Conservation (phyloP, 768 basidiomycete species). For the Dictyophora rubrovolvata region DNA sequence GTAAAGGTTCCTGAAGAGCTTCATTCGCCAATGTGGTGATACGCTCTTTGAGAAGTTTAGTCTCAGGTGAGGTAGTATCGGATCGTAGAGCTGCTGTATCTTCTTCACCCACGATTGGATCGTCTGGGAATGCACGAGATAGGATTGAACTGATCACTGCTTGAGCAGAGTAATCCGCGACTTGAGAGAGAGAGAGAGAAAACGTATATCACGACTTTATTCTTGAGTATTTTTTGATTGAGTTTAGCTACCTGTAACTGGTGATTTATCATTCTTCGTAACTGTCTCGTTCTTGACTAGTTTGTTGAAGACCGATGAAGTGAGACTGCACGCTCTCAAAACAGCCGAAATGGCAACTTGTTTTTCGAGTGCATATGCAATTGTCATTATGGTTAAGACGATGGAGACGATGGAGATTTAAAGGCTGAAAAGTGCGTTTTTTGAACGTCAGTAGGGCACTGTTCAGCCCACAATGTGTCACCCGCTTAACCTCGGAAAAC, state of each 20-base stretch:
- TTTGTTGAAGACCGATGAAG: constrained; percentile 76
- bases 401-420: background rate
- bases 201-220: background rate
- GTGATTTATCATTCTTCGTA: constrained; percentile 85
- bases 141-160: constrained; percentile 84
- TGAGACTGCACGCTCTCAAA: constrained; percentile 73
- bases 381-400: constrained; percentile 31
- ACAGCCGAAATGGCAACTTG: constrained; percentile 81
- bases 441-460: no score
- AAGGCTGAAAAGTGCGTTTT: no score
- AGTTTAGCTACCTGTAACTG: constrained; percentile 73
- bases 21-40: constrained; percentile 81
- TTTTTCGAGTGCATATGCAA: constrained; percentile 55
- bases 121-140: constrained; percentile 62
- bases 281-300: constrained; percentile 80
- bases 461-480: background rate
- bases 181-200: constrained; percentile 27
- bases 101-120: constrained; percentile 92
- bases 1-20: constrained; percentile 47
- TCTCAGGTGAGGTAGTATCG: constrained; percentile 23
- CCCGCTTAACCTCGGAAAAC: background rate
- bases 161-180: constrained; percentile 91
- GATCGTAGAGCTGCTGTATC: constrained; percentile 69
- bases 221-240: background rate
- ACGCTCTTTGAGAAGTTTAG: constrained; percentile 39